Evolutionary conservation across 2,329 filamentous ascomycete genomes (phyloP).

Genomic region (Chrysoporthe cubensis): DNA sequence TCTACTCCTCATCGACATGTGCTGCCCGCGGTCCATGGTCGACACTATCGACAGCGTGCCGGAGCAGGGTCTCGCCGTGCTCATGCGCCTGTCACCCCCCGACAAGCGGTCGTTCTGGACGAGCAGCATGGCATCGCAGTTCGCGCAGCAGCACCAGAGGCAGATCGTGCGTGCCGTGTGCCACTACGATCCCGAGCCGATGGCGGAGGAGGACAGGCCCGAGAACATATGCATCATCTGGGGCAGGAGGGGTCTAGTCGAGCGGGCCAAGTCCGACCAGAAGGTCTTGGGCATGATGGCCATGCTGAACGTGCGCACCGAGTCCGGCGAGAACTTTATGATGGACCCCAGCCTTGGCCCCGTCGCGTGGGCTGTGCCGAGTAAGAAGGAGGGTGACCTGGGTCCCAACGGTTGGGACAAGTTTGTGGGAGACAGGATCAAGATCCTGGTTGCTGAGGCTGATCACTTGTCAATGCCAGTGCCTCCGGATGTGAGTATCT

Average conservation of each 20-base stretch:
- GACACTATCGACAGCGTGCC: constrained; percentile 25
- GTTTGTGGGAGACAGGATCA: constrained; percentile 22
- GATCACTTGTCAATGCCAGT: constrained; percentile 26
- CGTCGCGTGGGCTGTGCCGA: constrained; percentile 22
- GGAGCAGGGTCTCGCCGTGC: constrained; percentile 22
- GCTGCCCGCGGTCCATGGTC: constrained; percentile 27
- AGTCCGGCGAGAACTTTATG: constrained; percentile 25
- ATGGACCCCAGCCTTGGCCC: constrained; percentile 25
- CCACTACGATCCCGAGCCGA: constrained; percentile 22
- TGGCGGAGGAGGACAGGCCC: constrained; percentile 17
- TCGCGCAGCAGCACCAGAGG: constrained; percentile 23
- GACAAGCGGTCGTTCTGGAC: constrained; percentile 23
- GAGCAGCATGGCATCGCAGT: constrained; percentile 24
- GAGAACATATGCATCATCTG: constrained; percentile 20
- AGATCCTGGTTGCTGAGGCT: constrained; percentile 22
- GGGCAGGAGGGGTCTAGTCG: constrained; percentile 20
- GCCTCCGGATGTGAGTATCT: constrained; percentile 23
- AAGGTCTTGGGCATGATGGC: constrained; percentile 25
- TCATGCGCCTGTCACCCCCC: constrained; percentile 18
- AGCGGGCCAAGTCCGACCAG: constrained; percentile 23
- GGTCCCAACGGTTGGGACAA: constrained; percentile 26
- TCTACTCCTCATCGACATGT: constrained; percentile 34
- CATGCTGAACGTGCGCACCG: constrained; percentile 17
- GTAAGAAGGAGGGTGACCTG: constrained; percentile 23
- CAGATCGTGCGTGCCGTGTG: constrained; percentile 26